These are phyloP conservation scores for Linanthus parryae DNA, from an alignment of 148 eudicot genomes.

Conservation along the genomic window DNA sequence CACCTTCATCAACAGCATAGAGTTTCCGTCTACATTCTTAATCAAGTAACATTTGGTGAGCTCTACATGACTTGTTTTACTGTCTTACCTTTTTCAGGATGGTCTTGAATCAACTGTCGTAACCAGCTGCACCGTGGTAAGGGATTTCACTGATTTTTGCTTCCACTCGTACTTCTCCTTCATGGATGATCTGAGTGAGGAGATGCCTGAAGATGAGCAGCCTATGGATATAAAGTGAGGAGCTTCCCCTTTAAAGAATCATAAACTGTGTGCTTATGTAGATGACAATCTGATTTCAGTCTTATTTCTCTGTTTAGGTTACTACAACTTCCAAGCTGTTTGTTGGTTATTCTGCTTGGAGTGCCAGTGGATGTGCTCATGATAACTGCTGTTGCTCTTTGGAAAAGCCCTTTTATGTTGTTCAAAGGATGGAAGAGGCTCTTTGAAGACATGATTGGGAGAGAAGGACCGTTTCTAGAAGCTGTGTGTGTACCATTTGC, in stretches of 20 bases:
- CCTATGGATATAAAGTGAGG: slow-evolving; percentile 67
- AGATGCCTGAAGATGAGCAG: slow-evolving; percentile 44
- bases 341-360: slow-evolving; percentile 46
- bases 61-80: no score
- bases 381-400: slow-evolving; percentile 61
- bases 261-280: no score
- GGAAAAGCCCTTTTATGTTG: slow-evolving; percentile 92
- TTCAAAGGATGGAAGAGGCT: slow-evolving; percentile 89
- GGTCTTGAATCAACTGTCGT: slow-evolving; percentile 52
- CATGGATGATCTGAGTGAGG: slow-evolving; percentile 77
- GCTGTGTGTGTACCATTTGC: slow-evolving; percentile 93
- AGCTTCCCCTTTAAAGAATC: neutral
- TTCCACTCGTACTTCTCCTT: slow-evolving; percentile 91
- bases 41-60: no score
- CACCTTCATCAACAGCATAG: no score
- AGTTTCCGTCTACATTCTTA: no score
- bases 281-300: no score
- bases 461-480: slow-evolving; percentile 94
- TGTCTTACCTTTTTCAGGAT: slow-evolving; percentile 66
- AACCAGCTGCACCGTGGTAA: slow-evolving; percentile 62
- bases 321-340: slow-evolving; percentile 50
- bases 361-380: slow-evolving; percentile 56
- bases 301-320: slow-evolving; percentile 49
- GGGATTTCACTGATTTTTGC: slow-evolving; percentile 79
- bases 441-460: slow-evolving; percentile 69